Evolutionary conservation across 768 basidiomycete genomes (phyloP), one percentile per base, ranked within the genome.

Genomic region (Mycena vitilis): DNA sequence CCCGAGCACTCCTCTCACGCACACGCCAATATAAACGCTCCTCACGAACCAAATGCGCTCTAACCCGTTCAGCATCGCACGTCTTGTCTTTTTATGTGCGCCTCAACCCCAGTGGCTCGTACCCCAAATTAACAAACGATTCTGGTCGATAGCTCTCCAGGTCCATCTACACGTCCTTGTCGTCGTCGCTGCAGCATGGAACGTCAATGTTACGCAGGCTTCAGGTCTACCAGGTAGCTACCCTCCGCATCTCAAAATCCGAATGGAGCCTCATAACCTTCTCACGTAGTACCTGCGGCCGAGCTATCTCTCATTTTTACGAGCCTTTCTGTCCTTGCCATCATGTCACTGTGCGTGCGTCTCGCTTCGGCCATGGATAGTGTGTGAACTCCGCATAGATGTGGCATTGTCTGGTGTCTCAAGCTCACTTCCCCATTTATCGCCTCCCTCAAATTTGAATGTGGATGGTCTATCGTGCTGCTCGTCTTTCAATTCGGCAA

Each of bases 401-500:
- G 64, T 34, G 51, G 23, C 47, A 30, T 71, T 23, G n/a, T 68
- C 18, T 67, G 48, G 58, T 61, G 53, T 38, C 53, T 71, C 51
- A 65, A 72, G 34, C 34, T 68, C 37, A 68, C 64, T 2, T 56
- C 45, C 40, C 59, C 71, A 9, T 54, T 72, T 37, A 38, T 72
- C 56, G 40, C 51, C 0, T 72, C 67, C 22, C 49, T 72, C 6
- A 65, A 60, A 22, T 68, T 72, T 53, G 71, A 72, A 57, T 69
- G 59, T 25, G 48, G 49, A 16, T 68, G 66, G 67, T 58, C 57
- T 18, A n/a, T 23, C 12, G 18, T 53, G 23, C 52, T 72, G 38
- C 47, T 72, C 38, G n/a, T 69, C 23, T 18, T 66, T 4, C 55
- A 69, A 53, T 45, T 69, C 1, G 67, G 67, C 68, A 36, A 13